Percentiles rank a stretch among this genome's conserved stretches.
These are phyloP conservation scores for Penicillium paneum DNA, from an alignment of 2,329 filamentous ascomycete genomes.

Conservation along the genomic window DNA sequence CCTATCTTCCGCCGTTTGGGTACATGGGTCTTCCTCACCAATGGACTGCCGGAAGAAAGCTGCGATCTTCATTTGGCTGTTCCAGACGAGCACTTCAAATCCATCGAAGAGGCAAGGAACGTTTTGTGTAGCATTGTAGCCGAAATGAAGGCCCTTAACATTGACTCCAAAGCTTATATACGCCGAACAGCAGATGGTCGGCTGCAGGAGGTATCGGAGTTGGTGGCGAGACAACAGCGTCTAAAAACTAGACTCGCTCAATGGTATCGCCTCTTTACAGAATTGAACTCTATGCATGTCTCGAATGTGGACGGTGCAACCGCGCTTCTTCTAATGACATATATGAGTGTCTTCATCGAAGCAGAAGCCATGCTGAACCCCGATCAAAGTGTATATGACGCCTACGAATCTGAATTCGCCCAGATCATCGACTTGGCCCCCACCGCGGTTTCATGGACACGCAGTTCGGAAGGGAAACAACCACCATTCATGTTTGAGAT, in stretches of 20 bases:
- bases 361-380: conserved; percentile 10
- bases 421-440: conserved; percentile 14
- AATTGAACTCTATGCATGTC: neutral
- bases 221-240: neutral
- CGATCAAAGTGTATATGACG: conserved; percentile 14
- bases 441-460: conserved; percentile 9
- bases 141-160: conserved; percentile 9
- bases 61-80: neutral
- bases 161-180: conserved; percentile 7
- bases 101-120: conserved; percentile 14
- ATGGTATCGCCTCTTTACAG: neutral
- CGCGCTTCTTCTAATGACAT: conserved; percentile 16
- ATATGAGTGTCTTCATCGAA: conserved; percentile 16
- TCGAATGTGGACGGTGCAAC: neutral
- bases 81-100: neutral
- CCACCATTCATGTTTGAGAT: conserved; percentile 19
- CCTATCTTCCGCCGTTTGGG: conserved; percentile 17
- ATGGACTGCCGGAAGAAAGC: neutral
- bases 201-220: neutral
- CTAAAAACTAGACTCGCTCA: neutral
- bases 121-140: conserved; percentile 14
- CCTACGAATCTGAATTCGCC: conserved; percentile 13
- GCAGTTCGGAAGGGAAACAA: conserved; percentile 12
- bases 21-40: conserved; percentile 10
- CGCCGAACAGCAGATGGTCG: neutral